phyloP scores from a whole-genome alignment of 1,139 yeast genomes.

The Sugiyamaella xylanicola region DNA sequence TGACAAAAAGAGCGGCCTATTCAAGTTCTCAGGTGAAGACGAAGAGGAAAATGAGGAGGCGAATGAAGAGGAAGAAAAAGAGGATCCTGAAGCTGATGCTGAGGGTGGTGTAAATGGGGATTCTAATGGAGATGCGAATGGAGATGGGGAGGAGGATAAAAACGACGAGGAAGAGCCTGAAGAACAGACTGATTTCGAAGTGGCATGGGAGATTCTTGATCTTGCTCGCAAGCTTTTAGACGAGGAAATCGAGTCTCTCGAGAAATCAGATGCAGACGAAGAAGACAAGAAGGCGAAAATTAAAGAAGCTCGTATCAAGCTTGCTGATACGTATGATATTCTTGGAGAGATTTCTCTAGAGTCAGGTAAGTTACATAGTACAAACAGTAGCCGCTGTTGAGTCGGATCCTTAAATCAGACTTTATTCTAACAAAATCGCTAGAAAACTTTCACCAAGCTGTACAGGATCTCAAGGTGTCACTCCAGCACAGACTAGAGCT shows the following conservation, averaged over 20 bases:
- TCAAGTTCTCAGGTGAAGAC: constrained; percentile 28
- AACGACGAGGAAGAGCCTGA: constrained; percentile 48
- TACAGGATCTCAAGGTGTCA: constrained; percentile 61
- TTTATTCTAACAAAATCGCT: too few relatives aligned
- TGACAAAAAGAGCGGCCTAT: constrained; percentile 23
- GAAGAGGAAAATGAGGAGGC: constrained; percentile 42
- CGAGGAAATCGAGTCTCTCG: constrained; percentile 43
- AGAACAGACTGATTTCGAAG: constrained; percentile 73
- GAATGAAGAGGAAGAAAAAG: constrained; percentile 36
- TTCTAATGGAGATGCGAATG: constrained; percentile 38
- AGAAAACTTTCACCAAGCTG: constrained; percentile 75
- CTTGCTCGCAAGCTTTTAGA: constrained; percentile 68
- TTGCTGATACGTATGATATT: constrained; percentile 76
- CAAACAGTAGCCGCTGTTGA: too few relatives aligned
- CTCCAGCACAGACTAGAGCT: constrained; percentile 59
- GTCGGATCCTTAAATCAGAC: too few relatives aligned
- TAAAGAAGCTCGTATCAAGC: constrained; percentile 50
- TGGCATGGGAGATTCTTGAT: constrained; percentile 87
- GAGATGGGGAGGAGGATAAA: constrained; percentile 42
- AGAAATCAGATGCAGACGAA: constrained; percentile 33
- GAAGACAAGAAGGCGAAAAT: constrained; percentile 34
- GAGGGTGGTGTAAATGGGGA: too few relatives aligned
- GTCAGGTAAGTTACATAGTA: constrained; percentile 57
- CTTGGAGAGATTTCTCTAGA: constrained; percentile 90
- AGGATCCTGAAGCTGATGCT: constrained; percentile 42